phyloP scores from a whole-genome alignment of 1,139 yeast species.

The Magnusiomyces ingens region DNA sequence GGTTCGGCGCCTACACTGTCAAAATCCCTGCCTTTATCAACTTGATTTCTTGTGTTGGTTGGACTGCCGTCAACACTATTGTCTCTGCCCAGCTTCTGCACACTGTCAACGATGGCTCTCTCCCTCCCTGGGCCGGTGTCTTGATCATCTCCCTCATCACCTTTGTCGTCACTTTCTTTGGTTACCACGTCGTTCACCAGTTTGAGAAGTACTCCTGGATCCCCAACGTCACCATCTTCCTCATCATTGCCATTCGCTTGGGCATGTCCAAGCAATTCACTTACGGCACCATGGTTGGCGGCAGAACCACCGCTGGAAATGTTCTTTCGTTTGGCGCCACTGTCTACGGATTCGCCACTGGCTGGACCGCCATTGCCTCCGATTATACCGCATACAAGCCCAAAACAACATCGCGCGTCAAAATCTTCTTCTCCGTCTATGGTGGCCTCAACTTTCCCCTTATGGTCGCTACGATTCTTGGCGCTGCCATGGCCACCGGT shows the following conservation, averaged over 20 bases:
- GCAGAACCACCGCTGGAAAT: slow-evolving; percentile 53
- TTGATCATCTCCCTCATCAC: slow-evolving; percentile 64
- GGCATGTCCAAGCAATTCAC: slow-evolving; percentile 57
- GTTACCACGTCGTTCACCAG: slow-evolving; percentile 71
- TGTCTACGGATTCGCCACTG: slow-evolving; percentile 84
- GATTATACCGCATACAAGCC: slow-evolving; percentile 88
- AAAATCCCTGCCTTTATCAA: slow-evolving; percentile 74
- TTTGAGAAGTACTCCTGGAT: slow-evolving; percentile 89
- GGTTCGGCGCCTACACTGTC: slow-evolving; percentile 69
- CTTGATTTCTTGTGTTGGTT: slow-evolving; percentile 82
- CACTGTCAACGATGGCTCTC: slow-evolving; percentile 56
- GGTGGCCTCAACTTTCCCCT: slow-evolving; percentile 63
- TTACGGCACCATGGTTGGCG: slow-evolving; percentile 39
- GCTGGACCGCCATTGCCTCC: slow-evolving; percentile 91
- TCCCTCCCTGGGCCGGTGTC: slow-evolving; percentile 93
- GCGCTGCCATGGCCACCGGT: slow-evolving; percentile 84
- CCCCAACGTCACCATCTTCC: slow-evolving; percentile 65
- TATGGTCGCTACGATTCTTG: slow-evolving; percentile 66
- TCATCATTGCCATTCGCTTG: slow-evolving; percentile 73
- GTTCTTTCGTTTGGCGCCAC: slow-evolving; percentile 84
- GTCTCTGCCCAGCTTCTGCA: slow-evolving; percentile 80
- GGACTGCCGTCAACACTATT: slow-evolving; percentile 93
- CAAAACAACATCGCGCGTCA: slow-evolving; percentile 48
- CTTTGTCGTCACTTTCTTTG: slow-evolving; percentile 72
- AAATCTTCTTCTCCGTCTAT: slow-evolving; percentile 57